Conservation (phyloP, 208 protist genomes). For the Wallacemonas collosoma region DNA sequence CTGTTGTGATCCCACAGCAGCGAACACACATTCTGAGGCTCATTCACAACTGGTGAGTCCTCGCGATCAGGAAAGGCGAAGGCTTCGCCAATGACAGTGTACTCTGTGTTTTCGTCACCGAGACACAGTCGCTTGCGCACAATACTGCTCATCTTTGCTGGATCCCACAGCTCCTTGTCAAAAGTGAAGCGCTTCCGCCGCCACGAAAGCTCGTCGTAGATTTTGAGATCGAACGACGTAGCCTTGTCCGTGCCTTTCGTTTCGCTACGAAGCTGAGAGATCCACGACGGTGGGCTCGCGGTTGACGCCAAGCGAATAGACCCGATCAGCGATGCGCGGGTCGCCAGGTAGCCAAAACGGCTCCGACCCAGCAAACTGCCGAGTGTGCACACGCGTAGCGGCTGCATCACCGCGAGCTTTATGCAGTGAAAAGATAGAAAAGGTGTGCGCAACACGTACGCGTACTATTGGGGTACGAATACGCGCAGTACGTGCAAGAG, state of each 20-base stretch:
- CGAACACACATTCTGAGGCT: constrained; percentile 71
- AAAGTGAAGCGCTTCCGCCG: constrained; percentile 73
- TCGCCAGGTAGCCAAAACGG: background rate
- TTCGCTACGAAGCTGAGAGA: constrained; percentile 66
- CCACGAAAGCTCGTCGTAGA: constrained; percentile 88
- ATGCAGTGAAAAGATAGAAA: too few relatives aligned
- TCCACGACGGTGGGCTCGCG: constrained; percentile 57
- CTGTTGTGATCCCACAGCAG: constrained; percentile 92
- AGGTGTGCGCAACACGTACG: too few relatives aligned
- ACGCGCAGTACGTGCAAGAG: too few relatives aligned
- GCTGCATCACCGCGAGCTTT: too few relatives aligned
- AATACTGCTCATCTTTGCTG: constrained; percentile 80
- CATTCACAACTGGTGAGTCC: constrained; percentile 91
- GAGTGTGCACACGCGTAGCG: background rate
- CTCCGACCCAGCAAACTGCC: background rate
- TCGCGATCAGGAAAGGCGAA: constrained; percentile 89
- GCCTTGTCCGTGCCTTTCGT: constrained; percentile 70
- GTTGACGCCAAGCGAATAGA: constrained; percentile 4
- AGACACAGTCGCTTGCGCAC: constrained; percentile 78
- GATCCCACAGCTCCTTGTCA: constrained; percentile 85
- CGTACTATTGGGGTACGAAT: too few relatives aligned
- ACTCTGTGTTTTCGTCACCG: constrained; percentile 79
- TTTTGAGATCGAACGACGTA: constrained; percentile 88
- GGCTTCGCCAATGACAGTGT: constrained; percentile 92
- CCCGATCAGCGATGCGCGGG: background rate